A percentile compares a stretch with the other conserved stretches of the same genome.
phyloP scores from a whole-genome alignment of 2,329 filamentous ascomycete species.

The Curvularia hawaiiensis region DNA sequence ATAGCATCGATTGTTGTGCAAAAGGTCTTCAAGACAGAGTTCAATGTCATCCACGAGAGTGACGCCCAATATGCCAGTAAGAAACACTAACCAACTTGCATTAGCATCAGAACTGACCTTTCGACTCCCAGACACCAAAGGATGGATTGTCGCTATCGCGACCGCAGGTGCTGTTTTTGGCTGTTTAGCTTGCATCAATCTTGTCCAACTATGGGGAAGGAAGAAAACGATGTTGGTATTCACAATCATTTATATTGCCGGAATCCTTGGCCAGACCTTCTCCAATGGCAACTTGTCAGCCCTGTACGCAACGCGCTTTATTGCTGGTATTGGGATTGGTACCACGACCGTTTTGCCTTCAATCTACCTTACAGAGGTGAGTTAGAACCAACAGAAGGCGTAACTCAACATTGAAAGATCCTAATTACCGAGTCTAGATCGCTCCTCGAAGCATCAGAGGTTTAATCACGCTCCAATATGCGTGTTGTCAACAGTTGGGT shows the following conservation, averaged over 20 bases:
- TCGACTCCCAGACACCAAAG: not conserved
- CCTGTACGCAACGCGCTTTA: not conserved
- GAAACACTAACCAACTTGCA: not conserved
- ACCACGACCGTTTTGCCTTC: not conserved
- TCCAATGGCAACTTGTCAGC: not conserved
- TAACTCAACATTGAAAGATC: not conserved
- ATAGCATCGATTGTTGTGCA: not conserved
- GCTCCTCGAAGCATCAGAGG: not conserved
- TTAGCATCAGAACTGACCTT: not conserved
- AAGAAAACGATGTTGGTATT: not conserved
- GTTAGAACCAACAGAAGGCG: not conserved
- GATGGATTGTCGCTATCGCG: not conserved
- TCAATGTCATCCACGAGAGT: not conserved
- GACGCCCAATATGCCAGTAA: not conserved
- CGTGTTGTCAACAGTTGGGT: not conserved
- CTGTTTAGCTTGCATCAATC: not conserved
- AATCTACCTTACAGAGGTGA: conserved; percentile 1
- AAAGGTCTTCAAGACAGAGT: not conserved
- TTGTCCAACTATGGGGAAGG: not conserved
- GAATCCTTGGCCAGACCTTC: not conserved
- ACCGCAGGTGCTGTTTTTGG: not conserved
- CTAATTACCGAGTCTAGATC: not conserved
- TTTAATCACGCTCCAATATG: not conserved
- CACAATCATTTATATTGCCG: not conserved
- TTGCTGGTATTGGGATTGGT: not conserved